phyloP scores from a whole-genome alignment of 108 stramenopile genomes.

The Conticribra guillardii region DNA sequence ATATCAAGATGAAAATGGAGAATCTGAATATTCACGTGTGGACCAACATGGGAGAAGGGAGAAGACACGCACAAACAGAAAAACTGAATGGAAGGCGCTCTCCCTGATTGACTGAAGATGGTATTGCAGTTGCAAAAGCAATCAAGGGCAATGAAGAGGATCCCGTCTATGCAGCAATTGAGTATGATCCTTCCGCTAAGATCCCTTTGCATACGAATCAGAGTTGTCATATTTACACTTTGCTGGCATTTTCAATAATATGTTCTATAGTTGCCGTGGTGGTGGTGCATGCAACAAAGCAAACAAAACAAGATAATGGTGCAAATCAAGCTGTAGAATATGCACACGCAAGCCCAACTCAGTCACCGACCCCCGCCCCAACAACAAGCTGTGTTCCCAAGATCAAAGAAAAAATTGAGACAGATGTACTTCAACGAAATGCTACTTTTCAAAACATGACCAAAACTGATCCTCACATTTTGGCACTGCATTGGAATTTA shows the following conservation, averaged over 20 bases:
- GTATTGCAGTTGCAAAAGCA: not conserved
- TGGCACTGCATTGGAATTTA: slow-evolving; percentile 22
- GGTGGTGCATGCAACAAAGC: not conserved
- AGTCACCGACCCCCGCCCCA: not conserved
- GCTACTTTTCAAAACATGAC: slow-evolving; percentile 7
- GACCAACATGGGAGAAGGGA: too few relatives aligned
- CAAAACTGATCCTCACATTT: not conserved
- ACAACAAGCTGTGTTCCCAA: not conserved
- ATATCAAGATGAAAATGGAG: too few relatives aligned
- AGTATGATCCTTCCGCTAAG: not conserved
- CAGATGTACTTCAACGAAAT: slow-evolving; percentile 9
- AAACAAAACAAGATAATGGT: too few relatives aligned
- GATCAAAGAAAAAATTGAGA: not conserved
- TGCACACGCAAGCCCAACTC: not conserved
- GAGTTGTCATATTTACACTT: not conserved
- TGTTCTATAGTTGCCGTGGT: not conserved
- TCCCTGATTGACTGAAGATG: too few relatives aligned
- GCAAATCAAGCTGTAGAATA: not conserved
- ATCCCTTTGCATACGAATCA: not conserved
- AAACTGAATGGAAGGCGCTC: too few relatives aligned
- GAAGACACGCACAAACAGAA: too few relatives aligned
- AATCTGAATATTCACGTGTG: too few relatives aligned
- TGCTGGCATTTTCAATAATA: not conserved
- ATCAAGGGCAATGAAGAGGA: not conserved
- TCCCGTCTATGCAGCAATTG: not conserved